Percentiles rank a stretch among this genome's conserved stretches.
These are phyloP conservation scores for Blastobotrys mokoenaii DNA, from an alignment of 805 yeast genomes.

Conservation along the genomic window DNA sequence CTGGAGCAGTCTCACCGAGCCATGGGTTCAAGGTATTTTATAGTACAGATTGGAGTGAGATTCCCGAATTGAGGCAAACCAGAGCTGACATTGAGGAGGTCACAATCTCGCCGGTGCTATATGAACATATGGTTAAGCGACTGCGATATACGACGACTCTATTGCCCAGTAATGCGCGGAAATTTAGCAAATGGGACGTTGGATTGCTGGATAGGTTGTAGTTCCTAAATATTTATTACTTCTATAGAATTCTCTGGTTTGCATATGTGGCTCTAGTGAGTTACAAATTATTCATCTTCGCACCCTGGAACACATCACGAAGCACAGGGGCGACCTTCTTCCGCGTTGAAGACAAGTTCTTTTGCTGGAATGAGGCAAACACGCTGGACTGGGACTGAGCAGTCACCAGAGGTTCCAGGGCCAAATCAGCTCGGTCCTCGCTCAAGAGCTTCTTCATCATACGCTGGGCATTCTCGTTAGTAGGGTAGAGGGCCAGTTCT, in stretches of 20 bases:
- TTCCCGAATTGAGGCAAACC: slow-evolving; percentile 24
- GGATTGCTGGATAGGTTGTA: slow-evolving; percentile 21
- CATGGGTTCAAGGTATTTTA: slow-evolving; percentile 40
- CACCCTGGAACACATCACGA: not conserved
- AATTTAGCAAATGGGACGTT: slow-evolving; percentile 25
- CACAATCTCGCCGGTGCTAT: slow-evolving; percentile 27
- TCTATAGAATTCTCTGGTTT: too few species aligned
- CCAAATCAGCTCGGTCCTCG: slow-evolving; percentile 22
- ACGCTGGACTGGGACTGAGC: slow-evolving; percentile 6
- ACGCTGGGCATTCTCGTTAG: slow-evolving; percentile 15
- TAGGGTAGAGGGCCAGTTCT: slow-evolving; percentile 33
- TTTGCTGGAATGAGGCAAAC: slow-evolving; percentile 35
- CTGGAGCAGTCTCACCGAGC: slow-evolving; percentile 8
- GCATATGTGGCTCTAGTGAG: too few species aligned
- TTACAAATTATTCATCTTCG: too few species aligned
- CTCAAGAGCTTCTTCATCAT: slow-evolving; percentile 15
- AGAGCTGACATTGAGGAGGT: slow-evolving; percentile 37
- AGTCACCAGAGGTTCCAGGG: slow-evolving; percentile 4
- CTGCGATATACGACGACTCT: slow-evolving; percentile 25
- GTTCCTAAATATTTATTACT: too few species aligned
- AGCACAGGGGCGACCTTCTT: slow-evolving; percentile 58
- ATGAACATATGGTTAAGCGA: slow-evolving; percentile 23
- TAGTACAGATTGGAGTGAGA: slow-evolving; percentile 26
- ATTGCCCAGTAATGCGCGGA: slow-evolving; percentile 30
- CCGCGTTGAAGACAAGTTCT: slow-evolving; percentile 58